These are phyloP conservation scores for Russula earlei DNA, from an alignment of 768 basidiomycete species.

Conservation along the genomic window DNA sequence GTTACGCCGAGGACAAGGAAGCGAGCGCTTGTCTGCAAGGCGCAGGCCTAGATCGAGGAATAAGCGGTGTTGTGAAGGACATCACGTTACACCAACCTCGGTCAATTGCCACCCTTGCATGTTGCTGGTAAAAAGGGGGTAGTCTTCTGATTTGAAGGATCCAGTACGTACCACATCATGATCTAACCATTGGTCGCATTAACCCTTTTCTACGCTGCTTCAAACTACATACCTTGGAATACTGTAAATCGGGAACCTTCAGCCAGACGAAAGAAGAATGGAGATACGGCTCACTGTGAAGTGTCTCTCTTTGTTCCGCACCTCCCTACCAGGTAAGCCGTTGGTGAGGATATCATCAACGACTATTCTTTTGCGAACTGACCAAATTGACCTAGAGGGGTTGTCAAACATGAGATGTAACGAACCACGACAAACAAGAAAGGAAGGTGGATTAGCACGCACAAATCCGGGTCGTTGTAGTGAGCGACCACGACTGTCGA, in stretches of 20 bases:
- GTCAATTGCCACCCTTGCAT: constrained; percentile 82
- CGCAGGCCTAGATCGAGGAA: constrained; percentile 47
- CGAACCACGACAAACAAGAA: constrained; percentile 1
- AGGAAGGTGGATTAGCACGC: constrained; percentile 24
- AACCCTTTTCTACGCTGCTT: background rate
- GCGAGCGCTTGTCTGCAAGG: constrained; percentile 87
- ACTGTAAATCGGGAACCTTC: constrained; percentile 31
- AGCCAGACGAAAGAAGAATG: background rate
- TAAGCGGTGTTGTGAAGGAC: background rate
- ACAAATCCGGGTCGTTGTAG: constrained; percentile 72
- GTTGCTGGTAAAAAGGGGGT: background rate
- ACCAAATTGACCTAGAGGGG: constrained; percentile 69
- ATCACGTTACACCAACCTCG: constrained; percentile 41
- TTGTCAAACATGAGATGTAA: constrained; percentile 9
- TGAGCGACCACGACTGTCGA: constrained; percentile 61
- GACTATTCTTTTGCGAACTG: constrained; percentile 28
- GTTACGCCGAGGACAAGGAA: constrained; percentile 68
- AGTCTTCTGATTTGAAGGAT: background rate
- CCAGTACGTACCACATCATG: constrained; percentile 70
- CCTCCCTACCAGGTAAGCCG: constrained; percentile 55
- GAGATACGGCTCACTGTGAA: constrained; percentile 53
- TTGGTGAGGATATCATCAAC: constrained; percentile 14
- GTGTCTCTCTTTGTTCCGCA: constrained; percentile 73
- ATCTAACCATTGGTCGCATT: constrained; percentile 36
- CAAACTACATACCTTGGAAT: constrained; percentile 56